These are phyloP conservation scores for Huiozyma naganishii DNA, from an alignment of 805 yeast species.

Conservation along the genomic window DNA sequence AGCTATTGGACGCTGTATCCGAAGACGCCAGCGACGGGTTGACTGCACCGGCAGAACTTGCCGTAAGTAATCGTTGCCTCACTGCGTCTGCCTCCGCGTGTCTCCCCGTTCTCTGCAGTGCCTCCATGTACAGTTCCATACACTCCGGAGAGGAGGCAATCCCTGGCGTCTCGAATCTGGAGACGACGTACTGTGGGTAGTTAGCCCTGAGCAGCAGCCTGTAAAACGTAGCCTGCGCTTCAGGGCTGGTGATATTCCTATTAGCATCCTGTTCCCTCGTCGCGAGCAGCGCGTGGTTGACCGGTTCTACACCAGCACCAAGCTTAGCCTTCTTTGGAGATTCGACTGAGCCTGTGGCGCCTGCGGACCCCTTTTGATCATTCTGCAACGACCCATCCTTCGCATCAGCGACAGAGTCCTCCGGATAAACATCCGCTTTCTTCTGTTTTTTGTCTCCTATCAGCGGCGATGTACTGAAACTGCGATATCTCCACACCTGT, in stretches of 20 bases:
- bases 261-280: conserved; percentile 81
- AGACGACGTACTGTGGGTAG: conserved; percentile 94
- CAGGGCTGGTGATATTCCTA: conserved; percentile 54
- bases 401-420: too few relatives aligned
- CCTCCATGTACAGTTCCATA: conserved; percentile 67
- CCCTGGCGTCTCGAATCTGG: conserved; percentile 90
- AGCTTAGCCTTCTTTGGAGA: not conserved
- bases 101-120: conserved; percentile 69
- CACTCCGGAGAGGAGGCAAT: conserved; percentile 76
- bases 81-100: conserved; percentile 66
- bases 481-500: too few relatives aligned
- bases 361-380: not conserved
- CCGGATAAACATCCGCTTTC: too few relatives aligned
- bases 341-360: not conserved
- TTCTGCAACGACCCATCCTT: too few relatives aligned
- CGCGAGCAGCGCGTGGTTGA: conserved; percentile 37
- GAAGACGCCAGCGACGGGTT: conserved; percentile 24
- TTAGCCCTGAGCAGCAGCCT: conserved; percentile 59
- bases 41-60: conserved; percentile 26
- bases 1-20: conserved; percentile 10
- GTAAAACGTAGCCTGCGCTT: conserved; percentile 76
- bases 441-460: too few relatives aligned
- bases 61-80: conserved; percentile 36
- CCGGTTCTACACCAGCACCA: conserved; percentile 5
- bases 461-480: too few relatives aligned